These are phyloP conservation scores for Suillus tomentosus DNA, from an alignment of 768 basidiomycete genomes.

Conservation along the genomic window DNA sequence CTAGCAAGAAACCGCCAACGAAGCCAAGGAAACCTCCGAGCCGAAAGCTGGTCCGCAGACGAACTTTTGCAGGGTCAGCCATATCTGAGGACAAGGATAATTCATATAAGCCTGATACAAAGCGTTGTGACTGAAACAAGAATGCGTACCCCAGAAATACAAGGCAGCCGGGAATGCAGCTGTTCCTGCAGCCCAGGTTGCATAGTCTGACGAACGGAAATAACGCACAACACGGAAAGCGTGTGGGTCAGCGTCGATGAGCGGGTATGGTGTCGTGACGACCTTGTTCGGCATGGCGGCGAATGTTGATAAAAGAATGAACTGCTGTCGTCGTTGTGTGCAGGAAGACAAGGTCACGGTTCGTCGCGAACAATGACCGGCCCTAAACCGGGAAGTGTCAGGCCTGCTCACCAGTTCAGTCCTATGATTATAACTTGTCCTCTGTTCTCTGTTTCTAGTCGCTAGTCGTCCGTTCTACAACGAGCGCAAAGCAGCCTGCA, in stretches of 20 bases:
- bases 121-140: conserved; percentile 6
- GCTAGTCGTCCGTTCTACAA: conserved; percentile 10
- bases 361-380: conserved; percentile 25
- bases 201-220: conserved; percentile 87
- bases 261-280: conserved; percentile 73
- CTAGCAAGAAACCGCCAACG: conserved; percentile 87
- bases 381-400: conserved; percentile 32
- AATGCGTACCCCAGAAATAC: conserved; percentile 76
- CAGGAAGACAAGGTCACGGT: not conserved
- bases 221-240: conserved; percentile 84
- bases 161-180: conserved; percentile 80
- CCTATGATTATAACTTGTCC: conserved; percentile 11
- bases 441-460: conserved; percentile 9
- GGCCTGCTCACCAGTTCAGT: conserved; percentile 17
- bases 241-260: conserved; percentile 95
- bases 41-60: conserved; percentile 42
- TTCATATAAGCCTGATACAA: conserved; percentile 14
- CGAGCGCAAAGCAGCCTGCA: conserved; percentile 10
- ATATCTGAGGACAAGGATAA: conserved; percentile 37
- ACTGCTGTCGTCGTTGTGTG: conserved; percentile 5
- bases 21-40: conserved; percentile 82
- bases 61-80: conserved; percentile 44
- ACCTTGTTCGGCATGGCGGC: conserved; percentile 45
- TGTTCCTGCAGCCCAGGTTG: conserved; percentile 77
- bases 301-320: conserved; percentile 8